Evolutionary conservation across 495 filamentous ascomycete genomes (phyloP), one percentile per base, ranked within the genome.

Genomic region (Thermochaetoides thermophila): DNA sequence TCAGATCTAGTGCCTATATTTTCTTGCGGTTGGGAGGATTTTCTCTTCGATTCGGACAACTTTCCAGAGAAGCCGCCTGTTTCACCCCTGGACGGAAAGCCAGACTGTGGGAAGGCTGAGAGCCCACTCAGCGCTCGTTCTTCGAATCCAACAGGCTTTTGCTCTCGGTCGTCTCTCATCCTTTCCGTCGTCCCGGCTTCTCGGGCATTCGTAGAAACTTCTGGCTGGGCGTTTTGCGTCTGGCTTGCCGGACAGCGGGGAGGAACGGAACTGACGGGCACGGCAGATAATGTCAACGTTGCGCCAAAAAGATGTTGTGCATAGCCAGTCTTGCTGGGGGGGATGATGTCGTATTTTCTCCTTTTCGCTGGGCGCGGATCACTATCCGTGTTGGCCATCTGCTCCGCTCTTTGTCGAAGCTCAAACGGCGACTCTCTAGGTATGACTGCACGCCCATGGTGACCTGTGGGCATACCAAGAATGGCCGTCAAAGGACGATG

Each of bases 261-360:
- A 12, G 46, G 35, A 18, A 44, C 53, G 15, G 53, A 57, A 39
- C 58, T 64, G 27, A 48, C 25, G 5, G 62, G 58, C 6, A 40
- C 40, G 5, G 48, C 56, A 2, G 62, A 64, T 7, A 71, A 40
- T 10, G 50, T 56, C 31, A 72, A 37, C 4, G 56, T 45, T 5
- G 65, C 54, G 5, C 66, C 66, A 43, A 67, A 68, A 11, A 72
- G 44, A 38, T 53, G 65, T 40, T 63, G 62, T 8, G 68, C 68
- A 40, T 69, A 69, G 4, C 63, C 63, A 33, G 39, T 57, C 40
- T 68, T 70, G 42, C 49, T 60, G 23, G 56, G 51, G 13, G 57
- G 57, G 1, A 50, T 45, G 4, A 37, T 27, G 14, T 63, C 53
- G 31, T 44, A 46, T 32, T 41, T 59, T 18, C 46, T 48, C 32